Percentiles rank a stretch among this genome's conserved stretches.
phyloP scores from a whole-genome alignment of 139 green algal genomes.

The Tetraselmis striata region DNA sequence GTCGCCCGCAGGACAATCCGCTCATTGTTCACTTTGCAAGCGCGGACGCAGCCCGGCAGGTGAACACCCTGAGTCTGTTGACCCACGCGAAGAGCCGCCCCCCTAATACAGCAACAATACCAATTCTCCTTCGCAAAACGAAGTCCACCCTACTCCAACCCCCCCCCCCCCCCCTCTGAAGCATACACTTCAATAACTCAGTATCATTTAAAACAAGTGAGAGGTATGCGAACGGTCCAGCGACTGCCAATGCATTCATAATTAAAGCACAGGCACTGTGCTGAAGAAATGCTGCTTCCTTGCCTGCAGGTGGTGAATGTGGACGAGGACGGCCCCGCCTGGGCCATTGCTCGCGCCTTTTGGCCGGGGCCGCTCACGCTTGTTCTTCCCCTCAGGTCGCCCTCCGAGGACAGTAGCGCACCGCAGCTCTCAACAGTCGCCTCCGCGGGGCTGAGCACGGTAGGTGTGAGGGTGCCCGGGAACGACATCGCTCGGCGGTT shows the following conservation, averaged over 20 bases:
- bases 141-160: slow-evolving; percentile 6
- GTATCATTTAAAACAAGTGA: no score
- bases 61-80: not conserved
- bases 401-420: not conserved
- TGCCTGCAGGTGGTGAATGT: slow-evolving; percentile 45
- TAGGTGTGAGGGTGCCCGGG: slow-evolving; percentile 51
- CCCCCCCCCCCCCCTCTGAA: not conserved
- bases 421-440: slow-evolving; percentile 29
- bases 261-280: no score
- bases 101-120: no score
- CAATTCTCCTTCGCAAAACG: no score
- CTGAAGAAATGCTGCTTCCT: no score
- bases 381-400: slow-evolving; percentile 30
- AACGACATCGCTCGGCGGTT: slow-evolving; percentile 46
- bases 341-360: slow-evolving; percentile 14
- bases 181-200: no score
- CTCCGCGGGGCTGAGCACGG: slow-evolving; percentile 36
- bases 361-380: slow-evolving; percentile 56
- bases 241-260: no score
- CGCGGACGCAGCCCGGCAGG: not conserved
- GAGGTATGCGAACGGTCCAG: no score
- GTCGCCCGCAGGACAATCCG: slow-evolving; percentile 47
- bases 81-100: not conserved
- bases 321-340: slow-evolving; percentile 22
- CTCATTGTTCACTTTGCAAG: slow-evolving; percentile 44